Evolutionary conservation across 2,329 filamentous ascomycete genomes (phyloP).

Genomic region (Arthrobotrys conoides): DNA sequence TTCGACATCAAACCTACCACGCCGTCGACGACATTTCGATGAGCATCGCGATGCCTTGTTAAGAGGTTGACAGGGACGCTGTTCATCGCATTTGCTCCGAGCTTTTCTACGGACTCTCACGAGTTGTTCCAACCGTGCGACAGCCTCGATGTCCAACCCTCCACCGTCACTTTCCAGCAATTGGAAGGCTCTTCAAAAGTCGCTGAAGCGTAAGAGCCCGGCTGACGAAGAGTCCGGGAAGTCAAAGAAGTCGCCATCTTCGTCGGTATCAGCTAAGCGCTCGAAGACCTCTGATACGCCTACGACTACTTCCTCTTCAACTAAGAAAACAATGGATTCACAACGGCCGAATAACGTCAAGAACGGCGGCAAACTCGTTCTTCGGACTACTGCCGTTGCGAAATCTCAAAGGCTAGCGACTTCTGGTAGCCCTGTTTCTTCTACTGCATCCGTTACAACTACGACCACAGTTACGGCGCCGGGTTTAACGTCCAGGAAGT

Average conservation of each 20-base stretch:
- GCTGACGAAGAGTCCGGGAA: conserved; percentile 45
- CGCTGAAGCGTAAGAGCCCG: conserved; percentile 58
- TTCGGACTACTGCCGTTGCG: conserved; percentile 44
- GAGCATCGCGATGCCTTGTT: conserved; percentile 1
- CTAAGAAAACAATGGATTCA: conserved; percentile 32
- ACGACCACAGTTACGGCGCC: background rate
- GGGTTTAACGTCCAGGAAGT: conserved; percentile 19
- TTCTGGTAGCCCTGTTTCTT: conserved; percentile 2
- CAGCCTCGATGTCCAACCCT: conserved; percentile 46
- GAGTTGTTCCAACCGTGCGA: background rate
- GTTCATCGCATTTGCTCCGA: background rate
- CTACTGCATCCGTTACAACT: background rate
- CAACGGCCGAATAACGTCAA: conserved; percentile 7
- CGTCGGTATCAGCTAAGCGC: conserved; percentile 27
- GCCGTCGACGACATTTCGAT: background rate
- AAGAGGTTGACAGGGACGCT: background rate
- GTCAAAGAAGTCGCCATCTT: conserved; percentile 22
- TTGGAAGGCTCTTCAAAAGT: conserved; percentile 64
- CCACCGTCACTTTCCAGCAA: conserved; percentile 63
- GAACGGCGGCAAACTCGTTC: conserved; percentile 41
- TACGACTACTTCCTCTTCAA: background rate
- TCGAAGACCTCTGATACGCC: conserved; percentile 29
- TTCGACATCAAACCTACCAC: conserved; percentile 22
- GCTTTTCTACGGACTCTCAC: background rate
- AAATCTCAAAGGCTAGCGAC: conserved; percentile 42